Evolutionary conservation across 768 basidiomycete species (phyloP), one percentile per base, ranked within the genome.

Genomic region (Amanita pallidorosea): DNA sequence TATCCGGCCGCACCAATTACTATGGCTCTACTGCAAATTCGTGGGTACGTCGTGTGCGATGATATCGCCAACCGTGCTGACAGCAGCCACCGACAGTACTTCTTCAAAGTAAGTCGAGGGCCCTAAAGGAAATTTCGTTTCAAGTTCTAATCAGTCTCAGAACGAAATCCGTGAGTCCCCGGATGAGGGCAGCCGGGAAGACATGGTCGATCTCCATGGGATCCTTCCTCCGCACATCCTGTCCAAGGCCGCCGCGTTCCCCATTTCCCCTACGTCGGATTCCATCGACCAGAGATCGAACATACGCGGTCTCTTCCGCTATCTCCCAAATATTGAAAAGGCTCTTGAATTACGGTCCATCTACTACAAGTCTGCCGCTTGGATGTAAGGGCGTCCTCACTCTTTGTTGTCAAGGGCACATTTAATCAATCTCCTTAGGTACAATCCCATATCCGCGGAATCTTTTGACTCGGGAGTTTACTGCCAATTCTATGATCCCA

Each of bases 21-120:
- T 87, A 75, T 56, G 85, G 86, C 9, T 81, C 81, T 29, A 84
- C 74, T 20, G 86, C 86, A 18, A 86, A 81, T 55, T 88, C 86
- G 11, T 86, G 79, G 79, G 86, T 87, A 59, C 55, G 80, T 63
- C 40, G 18, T 52, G 33, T 33, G 53, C 43, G 52, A 43, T 45
- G 22, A 22, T 51, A 33, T 25, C 25, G n/a, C 23, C n/a, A 25
- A 37, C 15, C 47, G 37, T 45, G 27, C 51, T 54, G 47, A 51
- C 61, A 27, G 54, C 48, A 27, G 54, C 48, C 54, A 53, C 45
- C 25, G 34, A 43, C 29, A 88, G 86, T 81, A 85, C 57, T 88
- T 86, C 64, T 69, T 87, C 36, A 82, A 86, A 74, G 86, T 83
- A 60, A 60, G 86, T 83, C 58, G 40, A 60, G 20, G 15, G 13